A percentile compares a stretch with the other conserved stretches of the same genome.
These are phyloP conservation scores for Cercophora newfieldiana DNA, from an alignment of 495 filamentous ascomycete species.

Conservation along the genomic window DNA sequence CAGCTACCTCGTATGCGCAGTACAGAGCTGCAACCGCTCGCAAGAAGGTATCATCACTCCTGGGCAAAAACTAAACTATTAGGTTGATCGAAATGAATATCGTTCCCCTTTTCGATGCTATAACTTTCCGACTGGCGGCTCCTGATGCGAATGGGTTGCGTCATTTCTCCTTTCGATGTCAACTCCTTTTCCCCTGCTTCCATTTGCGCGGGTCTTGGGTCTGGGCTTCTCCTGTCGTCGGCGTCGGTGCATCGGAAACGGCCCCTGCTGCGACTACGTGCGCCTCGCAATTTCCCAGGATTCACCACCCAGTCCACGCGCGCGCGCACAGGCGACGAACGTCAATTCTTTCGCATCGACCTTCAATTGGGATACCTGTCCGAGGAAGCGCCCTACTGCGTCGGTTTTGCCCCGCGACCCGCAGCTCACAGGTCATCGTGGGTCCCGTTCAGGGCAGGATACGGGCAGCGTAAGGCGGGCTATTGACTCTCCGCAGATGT, in stretches of 20 bases:
- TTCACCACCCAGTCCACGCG: background rate
- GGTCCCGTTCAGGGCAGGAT: background rate
- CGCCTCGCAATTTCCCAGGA: constrained; percentile 9
- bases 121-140: background rate
- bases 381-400: background rate
- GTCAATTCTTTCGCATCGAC: background rate
- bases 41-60: too few relatives aligned
- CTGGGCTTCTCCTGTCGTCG: background rate
- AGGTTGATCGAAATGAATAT: background rate
- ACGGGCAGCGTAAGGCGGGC: background rate
- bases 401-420: too few relatives aligned
- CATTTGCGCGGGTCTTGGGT: background rate
- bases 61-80: too few relatives aligned
- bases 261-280: background rate
- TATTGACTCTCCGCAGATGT: background rate
- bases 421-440: too few relatives aligned
- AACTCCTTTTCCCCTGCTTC: constrained; percentile 5
- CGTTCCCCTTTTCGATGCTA: background rate
- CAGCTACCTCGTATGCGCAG: too few relatives aligned
- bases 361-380: background rate
- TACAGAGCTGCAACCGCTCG: too few relatives aligned
- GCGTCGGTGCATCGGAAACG: background rate
- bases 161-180: background rate
- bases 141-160: background rate
- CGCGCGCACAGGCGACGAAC: background rate